A percentile compares a stretch with the other conserved stretches of the same genome.
phyloP scores from a whole-genome alignment of 352 stramenopile species.

The Salisapilia sapeloensis region DNA sequence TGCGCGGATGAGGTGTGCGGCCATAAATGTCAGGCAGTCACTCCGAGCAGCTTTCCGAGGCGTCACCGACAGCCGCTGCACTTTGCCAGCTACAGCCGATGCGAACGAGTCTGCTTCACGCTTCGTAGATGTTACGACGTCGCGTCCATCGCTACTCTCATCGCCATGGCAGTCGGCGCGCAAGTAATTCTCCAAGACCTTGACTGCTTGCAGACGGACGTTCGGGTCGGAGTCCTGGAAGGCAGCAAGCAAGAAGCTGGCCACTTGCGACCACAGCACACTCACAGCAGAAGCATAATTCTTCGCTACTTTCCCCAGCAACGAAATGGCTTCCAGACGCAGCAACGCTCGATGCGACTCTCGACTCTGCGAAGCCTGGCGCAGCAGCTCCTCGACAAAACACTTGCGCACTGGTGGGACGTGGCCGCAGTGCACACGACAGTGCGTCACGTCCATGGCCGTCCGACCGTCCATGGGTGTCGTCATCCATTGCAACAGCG shows the following conservation, averaged over 20 bases:
- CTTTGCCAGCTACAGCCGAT: no score
- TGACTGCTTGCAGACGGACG: slow-evolving; percentile 71
- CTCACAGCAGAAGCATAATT: slow-evolving; percentile 68
- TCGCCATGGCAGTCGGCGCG: background rate
- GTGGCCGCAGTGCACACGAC: slow-evolving; percentile 48
- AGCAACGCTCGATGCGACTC: slow-evolving; percentile 30
- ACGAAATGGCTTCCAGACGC: slow-evolving; percentile 65
- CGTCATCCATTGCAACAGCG: slow-evolving; percentile 59
- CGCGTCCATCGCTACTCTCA: no score
- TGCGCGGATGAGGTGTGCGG: slow-evolving; percentile 56
- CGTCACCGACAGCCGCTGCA: no score
- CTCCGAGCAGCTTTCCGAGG: no score
- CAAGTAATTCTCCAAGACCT: slow-evolving; percentile 83
- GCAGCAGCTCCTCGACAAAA: slow-evolving; percentile 63
- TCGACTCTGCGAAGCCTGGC: slow-evolving; percentile 39
- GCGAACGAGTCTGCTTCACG: no score
- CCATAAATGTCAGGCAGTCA: slow-evolving; percentile 59
- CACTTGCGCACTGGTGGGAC: slow-evolving; percentile 28
- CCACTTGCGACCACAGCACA: slow-evolving; percentile 37
- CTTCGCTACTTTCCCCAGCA: slow-evolving; percentile 72
- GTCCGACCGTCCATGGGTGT: slow-evolving; percentile 20
- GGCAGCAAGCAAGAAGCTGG: slow-evolving; percentile 60
- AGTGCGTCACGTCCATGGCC: slow-evolving; percentile 29
- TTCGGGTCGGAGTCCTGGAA: slow-evolving; percentile 78
- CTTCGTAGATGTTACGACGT: no score